Conservation (phyloP, 1,284 basidiomycete species). For the Trichosporon sp. region DNA sequence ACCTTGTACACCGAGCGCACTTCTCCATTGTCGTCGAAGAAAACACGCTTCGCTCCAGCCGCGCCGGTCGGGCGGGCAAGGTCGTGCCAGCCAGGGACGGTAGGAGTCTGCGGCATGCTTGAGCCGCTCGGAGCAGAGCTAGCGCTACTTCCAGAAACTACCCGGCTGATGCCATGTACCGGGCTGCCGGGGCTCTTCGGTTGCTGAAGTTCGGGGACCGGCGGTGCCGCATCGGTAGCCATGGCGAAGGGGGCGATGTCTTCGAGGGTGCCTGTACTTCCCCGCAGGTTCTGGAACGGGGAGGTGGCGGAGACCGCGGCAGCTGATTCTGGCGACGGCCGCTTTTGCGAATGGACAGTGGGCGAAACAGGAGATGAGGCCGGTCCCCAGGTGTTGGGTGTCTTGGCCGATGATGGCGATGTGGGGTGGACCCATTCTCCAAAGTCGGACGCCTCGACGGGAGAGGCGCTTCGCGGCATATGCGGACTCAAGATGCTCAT, state of each 20-base stretch:
- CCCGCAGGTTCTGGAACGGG: slow-evolving; percentile 1
- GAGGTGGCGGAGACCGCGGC: not conserved
- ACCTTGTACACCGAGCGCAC: slow-evolving; percentile 31
- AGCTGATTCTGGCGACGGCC: not conserved
- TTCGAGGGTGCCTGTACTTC: not conserved
- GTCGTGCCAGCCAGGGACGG: slow-evolving; percentile 20
- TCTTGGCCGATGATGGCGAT: not conserved
- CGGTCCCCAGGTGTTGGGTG: not conserved
- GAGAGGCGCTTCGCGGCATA: not conserved
- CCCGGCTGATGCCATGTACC: not conserved
- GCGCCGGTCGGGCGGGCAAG: slow-evolving; percentile 12
- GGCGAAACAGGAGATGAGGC: not conserved
- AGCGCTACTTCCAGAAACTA: slow-evolving; percentile 1
- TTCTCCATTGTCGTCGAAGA: slow-evolving; percentile 11
- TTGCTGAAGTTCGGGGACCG: not conserved
- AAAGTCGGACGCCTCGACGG: not conserved
- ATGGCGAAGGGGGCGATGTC: not conserved
- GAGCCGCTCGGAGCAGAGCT: not conserved
- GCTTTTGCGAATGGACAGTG: not conserved
- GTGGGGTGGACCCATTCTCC: not conserved
- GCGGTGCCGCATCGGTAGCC: not conserved
- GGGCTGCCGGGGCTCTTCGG: not conserved
- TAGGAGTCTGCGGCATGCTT: not conserved
- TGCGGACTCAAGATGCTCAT: not conserved
- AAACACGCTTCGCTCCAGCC: slow-evolving; percentile 12